A percentile compares a stretch with the other conserved stretches of the same genome.
Conservation (phyloP, 805 yeast genomes). For the Saccharomycopsis sp. region DNA sequence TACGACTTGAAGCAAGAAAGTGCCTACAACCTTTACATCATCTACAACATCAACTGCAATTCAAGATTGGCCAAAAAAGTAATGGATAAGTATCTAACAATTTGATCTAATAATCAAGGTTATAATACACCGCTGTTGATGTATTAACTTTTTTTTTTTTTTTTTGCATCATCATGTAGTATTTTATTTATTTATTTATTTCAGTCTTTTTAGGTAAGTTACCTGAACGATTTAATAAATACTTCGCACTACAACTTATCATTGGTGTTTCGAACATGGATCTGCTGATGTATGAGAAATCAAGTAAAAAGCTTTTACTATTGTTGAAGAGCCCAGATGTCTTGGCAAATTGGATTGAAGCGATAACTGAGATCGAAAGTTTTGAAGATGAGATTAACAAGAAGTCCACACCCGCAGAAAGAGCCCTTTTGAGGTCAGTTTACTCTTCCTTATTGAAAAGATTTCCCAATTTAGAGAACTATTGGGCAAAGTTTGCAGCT, state of each 20-base stretch:
- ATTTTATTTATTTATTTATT: neutral
- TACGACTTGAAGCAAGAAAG: conserved; percentile 64
- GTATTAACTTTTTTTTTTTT: neutral
- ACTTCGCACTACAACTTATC: no score
- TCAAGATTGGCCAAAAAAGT: conserved; percentile 50
- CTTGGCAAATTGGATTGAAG: conserved; percentile 31
- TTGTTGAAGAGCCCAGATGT: conserved; percentile 29
- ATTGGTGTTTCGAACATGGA: neutral
- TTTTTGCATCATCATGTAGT: neutral
- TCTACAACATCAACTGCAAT: conserved; percentile 73
- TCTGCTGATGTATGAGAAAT: no score
- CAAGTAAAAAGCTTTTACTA: neutral
- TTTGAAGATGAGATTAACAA: conserved; percentile 30
- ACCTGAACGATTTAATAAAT: no score
- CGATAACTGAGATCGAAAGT: conserved; percentile 29
- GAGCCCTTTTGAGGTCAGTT: conserved; percentile 31
- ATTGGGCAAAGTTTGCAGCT: conserved; percentile 49
- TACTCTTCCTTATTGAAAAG: conserved; percentile 36
- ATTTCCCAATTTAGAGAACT: conserved; percentile 43
- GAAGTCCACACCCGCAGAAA: conserved; percentile 26
- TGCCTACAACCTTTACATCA: conserved; percentile 73
- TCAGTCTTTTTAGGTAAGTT: no score
- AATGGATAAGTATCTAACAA: conserved; percentile 54
- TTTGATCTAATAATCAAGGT: conserved; percentile 25
- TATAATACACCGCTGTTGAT: no score